These are phyloP conservation scores for Angomonas ambiguus DNA, from an alignment of 208 protist species.

Conservation along the genomic window DNA sequence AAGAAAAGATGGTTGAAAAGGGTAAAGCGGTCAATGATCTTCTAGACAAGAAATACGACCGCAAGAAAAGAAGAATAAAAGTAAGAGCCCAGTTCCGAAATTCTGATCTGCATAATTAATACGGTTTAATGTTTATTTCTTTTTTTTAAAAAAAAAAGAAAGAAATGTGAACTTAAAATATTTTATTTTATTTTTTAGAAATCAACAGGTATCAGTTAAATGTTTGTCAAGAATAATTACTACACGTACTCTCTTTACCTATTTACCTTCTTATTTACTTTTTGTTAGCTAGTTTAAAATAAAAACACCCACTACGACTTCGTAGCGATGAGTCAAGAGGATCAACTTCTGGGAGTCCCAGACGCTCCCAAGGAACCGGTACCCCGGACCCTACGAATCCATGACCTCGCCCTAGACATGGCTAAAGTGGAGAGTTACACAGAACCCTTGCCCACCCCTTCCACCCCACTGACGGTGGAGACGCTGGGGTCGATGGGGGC, in stretches of 20 bases:
- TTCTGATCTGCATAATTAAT: slow-evolving; percentile 61
- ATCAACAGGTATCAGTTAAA: too few species aligned
- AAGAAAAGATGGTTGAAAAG: slow-evolving; percentile 51
- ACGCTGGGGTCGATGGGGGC: too few species aligned
- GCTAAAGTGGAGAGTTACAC: not conserved
- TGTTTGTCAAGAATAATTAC: too few species aligned
- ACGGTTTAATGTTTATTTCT: too few species aligned
- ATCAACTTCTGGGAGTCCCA: too few species aligned
- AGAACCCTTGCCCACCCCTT: not conserved
- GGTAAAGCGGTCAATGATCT: slow-evolving; percentile 47
- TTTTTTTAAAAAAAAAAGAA: too few species aligned
- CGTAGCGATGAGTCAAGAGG: not conserved
- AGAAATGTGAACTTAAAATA: too few species aligned
- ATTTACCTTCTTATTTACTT: too few species aligned
- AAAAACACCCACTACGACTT: slow-evolving; percentile 2
- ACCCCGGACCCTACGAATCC: not conserved
- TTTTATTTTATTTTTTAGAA: too few species aligned
- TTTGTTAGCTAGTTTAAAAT: not conserved
- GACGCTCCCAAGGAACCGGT: too few species aligned
- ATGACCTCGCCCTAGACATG: not conserved
- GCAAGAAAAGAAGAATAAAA: slow-evolving; percentile 85
- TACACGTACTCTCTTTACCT: too few species aligned
- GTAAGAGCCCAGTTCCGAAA: slow-evolving; percentile 82
- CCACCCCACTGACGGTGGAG: not conserved
- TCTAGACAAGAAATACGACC: slow-evolving; percentile 57